Evolutionary conservation across 108 stramenopile species (phyloP), one percentile per base, ranked within the genome.

Genomic region (Skeletonema costatum): DNA sequence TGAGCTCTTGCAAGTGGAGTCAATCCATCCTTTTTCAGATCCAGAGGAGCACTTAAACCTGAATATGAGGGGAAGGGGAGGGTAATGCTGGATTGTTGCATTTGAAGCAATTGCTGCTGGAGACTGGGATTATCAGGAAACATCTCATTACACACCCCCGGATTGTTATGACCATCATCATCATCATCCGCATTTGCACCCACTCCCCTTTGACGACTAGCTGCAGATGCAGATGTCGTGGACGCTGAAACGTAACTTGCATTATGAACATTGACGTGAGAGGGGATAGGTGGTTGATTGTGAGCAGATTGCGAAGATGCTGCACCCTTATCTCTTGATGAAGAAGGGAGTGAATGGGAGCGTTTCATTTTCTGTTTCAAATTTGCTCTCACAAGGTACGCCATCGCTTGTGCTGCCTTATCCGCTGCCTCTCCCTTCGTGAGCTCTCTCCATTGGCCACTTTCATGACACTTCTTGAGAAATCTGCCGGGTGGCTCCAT

Each of bases 371-470:
- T 9, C 10, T 9, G 44, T 2, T 3, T 46, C 44, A 25, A n/a
- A n/a, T 46, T 46, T 46, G 11, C 0, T 5, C 44, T 46, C 44
- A 46, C 44, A 46, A 16, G 16, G 44, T 46, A 46, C 1, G 44
- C 53, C 53, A 56, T 56, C 25, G 88, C 88, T 74, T 91, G 90
- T 38, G 86, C 85, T 12, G 88, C 87, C 71, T 89, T 91, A 60
- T 85, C 85, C 9, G 85, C 64, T 13, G 90, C 90, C 66, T 91
- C 89, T 39, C 73, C 83, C 51, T 86, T 82, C 14, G 88, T 85
- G 63, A 91, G 85, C 69, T 91, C 90, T 39, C 50, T 62, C 88
- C 88, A 89, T 3, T 76, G 31, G 1, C 80, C 77, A 6, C 74
- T 66, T 16, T 6, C 50, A 89, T 46, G 2, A 46, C 16, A 4